phyloP scores from a whole-genome alignment of 306 rosid genomes.

The Sesbania bispinosa region DNA sequence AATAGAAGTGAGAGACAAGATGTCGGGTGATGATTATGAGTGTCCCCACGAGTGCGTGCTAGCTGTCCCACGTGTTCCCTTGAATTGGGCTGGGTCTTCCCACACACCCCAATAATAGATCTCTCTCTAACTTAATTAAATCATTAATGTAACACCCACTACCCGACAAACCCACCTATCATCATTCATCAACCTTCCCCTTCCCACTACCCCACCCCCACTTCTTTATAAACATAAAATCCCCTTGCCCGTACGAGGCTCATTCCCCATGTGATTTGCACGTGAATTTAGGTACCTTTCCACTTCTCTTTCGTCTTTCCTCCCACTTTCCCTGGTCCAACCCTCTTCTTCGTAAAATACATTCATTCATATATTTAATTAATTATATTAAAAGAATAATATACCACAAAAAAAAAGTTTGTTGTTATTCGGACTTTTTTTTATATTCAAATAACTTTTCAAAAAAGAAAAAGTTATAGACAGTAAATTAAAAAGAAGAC shows the following conservation, averaged over 20 bases:
- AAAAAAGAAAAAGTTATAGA: too few species aligned
- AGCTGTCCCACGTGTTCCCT: conserved; percentile 98
- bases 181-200: conserved; percentile 1
- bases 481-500: too few species aligned
- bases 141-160: conserved; percentile 34
- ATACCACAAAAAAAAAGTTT: too few species aligned
- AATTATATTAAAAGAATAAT: too few species aligned
- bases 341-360: neutral
- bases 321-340: neutral
- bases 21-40: conserved; percentile 72
- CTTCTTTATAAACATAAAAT: neutral
- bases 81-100: too few species aligned
- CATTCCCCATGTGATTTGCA: conserved; percentile 65
- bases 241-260: conserved; percentile 42
- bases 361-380: too few species aligned
- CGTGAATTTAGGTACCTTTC: conserved; percentile 68
- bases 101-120: conserved; percentile 28
- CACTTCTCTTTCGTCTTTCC: neutral
- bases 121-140: conserved; percentile 2
- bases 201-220: too few species aligned
- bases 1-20: conserved; percentile 47
- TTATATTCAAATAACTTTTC: too few species aligned
- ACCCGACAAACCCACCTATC: conserved; percentile 41
- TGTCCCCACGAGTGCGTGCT: conserved; percentile 90
- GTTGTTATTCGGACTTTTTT: too few species aligned